These are phyloP conservation scores for Arbutus unedo DNA, from an alignment of 148 eudicot species.

Conservation along the genomic window DNA sequence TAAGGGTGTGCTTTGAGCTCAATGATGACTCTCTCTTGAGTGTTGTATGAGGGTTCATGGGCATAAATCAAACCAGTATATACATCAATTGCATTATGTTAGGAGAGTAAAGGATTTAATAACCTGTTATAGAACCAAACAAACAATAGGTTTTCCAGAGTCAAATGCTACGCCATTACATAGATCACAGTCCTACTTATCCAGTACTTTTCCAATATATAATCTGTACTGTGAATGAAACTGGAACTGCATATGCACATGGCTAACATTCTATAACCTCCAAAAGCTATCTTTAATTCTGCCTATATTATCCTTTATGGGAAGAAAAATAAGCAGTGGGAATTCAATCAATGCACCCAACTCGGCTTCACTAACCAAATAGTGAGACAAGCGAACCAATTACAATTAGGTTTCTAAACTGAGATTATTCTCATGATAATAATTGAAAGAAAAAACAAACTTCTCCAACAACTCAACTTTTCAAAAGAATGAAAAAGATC, in stretches of 20 bases:
- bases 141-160: background rate
- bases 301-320: background rate
- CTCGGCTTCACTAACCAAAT: background rate
- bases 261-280: background rate
- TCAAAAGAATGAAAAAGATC: background rate
- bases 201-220: background rate
- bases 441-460: background rate
- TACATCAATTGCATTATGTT: background rate
- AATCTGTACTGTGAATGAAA: background rate
- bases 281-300: background rate
- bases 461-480: background rate
- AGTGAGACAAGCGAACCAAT: background rate
- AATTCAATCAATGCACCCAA: background rate
- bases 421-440: background rate
- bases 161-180: background rate
- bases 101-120: background rate
- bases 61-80: background rate
- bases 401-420: background rate
- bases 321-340: background rate
- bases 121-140: background rate
- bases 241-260: background rate
- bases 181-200: background rate
- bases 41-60: background rate
- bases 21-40: background rate
- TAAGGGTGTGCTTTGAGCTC: background rate